These are phyloP conservation scores for Fistulinella prunicolor DNA, from an alignment of 768 basidiomycete genomes.

Conservation along the genomic window DNA sequence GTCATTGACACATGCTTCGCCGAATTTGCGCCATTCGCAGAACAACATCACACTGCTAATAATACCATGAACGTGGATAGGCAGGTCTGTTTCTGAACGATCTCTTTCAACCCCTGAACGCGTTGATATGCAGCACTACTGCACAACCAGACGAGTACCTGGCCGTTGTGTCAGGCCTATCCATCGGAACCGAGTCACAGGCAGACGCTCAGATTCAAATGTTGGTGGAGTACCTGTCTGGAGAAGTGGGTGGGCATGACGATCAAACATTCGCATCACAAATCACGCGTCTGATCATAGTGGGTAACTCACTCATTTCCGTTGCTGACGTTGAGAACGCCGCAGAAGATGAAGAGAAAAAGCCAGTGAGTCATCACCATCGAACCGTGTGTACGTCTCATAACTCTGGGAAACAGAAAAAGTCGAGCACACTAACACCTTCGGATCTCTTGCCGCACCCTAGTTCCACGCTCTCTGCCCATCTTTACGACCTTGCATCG, in stretches of 20 bases:
- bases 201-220: slow-evolving; percentile 77
- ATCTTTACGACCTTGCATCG: slow-evolving; percentile 72
- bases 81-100: slow-evolving; percentile 23
- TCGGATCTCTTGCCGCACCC: slow-evolving; percentile 72
- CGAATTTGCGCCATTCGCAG: slow-evolving; percentile 62
- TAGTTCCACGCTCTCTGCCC: slow-evolving; percentile 59
- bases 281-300: slow-evolving; percentile 83
- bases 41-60: slow-evolving; percentile 18
- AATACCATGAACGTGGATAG: slow-evolving; percentile 72
- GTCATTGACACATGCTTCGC: slow-evolving; percentile 86
- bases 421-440: slow-evolving; percentile 54
- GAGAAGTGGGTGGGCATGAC: slow-evolving; percentile 70
- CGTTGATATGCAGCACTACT: slow-evolving; percentile 10
- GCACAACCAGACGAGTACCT: slow-evolving; percentile 66
- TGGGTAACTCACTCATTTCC: slow-evolving; percentile 82
- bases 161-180: slow-evolving; percentile 81
- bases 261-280: slow-evolving; percentile 65
- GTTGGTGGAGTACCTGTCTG: slow-evolving; percentile 85
- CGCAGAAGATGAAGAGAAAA: slow-evolving; percentile 46
- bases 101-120: slow-evolving; percentile 8
- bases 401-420: slow-evolving; percentile 44
- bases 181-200: slow-evolving; percentile 61
- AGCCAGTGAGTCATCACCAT: slow-evolving; percentile 45
- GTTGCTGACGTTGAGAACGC: slow-evolving; percentile 33
- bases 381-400: slow-evolving; percentile 8